Evolutionary conservation across 2,329 filamentous ascomycete genomes (phyloP).

Genomic region (Neoarthrinium moseri): DNA sequence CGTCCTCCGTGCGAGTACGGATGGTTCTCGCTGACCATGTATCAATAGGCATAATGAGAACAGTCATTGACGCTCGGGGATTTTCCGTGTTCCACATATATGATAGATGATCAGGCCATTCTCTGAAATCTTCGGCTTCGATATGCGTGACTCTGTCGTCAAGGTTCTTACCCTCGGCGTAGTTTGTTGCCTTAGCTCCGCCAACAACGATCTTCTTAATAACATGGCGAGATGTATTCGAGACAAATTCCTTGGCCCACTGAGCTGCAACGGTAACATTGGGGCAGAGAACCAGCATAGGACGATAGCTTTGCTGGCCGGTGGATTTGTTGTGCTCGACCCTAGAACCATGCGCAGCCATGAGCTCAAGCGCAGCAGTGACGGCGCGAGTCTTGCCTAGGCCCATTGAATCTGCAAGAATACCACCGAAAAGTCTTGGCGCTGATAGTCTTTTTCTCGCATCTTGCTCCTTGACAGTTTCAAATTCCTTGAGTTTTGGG

Average conservation of each 20-base stretch:
- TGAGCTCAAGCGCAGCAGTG: constrained; percentile 4
- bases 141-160: constrained; percentile 11
- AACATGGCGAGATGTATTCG: constrained; percentile 9
- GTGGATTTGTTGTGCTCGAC: neutral
- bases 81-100: constrained; percentile 24
- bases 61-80: constrained; percentile 13
- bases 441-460: neutral
- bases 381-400: constrained; percentile 5
- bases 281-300: constrained; percentile 22
- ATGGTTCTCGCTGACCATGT: constrained; percentile 21
- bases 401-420: constrained; percentile 7
- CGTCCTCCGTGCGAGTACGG: neutral
- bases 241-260: constrained; percentile 23
- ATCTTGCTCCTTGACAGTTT: neutral
- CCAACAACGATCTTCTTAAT: constrained; percentile 16
- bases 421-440: neutral
- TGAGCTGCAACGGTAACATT: constrained; percentile 22
- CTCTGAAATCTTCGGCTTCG: constrained; percentile 6
- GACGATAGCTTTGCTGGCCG: constrained; percentile 14
- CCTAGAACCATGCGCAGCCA: neutral
- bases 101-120: constrained; percentile 15
- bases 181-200: constrained; percentile 10
- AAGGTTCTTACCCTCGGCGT: no score
- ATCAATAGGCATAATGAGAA: constrained; percentile 25
- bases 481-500: constrained; percentile 13